Evolutionary conservation across 2,329 filamentous ascomycete genomes (phyloP).

Genomic region (Sporothrix curviconia): DNA sequence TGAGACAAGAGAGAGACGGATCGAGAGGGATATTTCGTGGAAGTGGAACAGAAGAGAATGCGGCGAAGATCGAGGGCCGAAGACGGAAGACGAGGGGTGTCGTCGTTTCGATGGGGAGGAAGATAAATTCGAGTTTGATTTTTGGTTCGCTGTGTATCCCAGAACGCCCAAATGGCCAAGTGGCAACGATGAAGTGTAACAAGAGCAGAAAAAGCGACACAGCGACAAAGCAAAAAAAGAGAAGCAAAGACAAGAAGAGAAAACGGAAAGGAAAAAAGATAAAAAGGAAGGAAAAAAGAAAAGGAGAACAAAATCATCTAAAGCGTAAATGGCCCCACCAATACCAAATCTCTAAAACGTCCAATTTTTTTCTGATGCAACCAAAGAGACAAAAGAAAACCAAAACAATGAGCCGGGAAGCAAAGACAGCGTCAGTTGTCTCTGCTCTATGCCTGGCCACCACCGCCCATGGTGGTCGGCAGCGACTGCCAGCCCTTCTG

Average conservation of each 20-base stretch:
- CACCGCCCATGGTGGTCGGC: slow-evolving; percentile 41
- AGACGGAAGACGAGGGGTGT: background rate
- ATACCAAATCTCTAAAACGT: too few relatives aligned
- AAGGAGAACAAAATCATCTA: too few relatives aligned
- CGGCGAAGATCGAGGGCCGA: background rate
- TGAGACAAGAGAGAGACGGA: background rate
- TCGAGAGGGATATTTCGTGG: background rate
- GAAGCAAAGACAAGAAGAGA: background rate
- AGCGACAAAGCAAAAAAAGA: background rate
- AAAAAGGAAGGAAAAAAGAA: too few relatives aligned
- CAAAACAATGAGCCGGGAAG: background rate
- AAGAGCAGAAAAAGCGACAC: background rate
- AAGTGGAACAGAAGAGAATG: background rate
- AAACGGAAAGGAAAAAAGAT: background rate
- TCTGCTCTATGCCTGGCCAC: background rate
- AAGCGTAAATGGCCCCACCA: too few relatives aligned
- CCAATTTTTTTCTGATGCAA: too few relatives aligned
- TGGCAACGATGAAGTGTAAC: background rate
- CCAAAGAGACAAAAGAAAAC: background rate
- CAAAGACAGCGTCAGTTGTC: background rate
- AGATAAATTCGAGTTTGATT: background rate
- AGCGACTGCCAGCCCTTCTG: slow-evolving; percentile 48
- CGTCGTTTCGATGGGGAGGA: background rate
- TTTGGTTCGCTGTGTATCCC: slow-evolving; percentile 11
- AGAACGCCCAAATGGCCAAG: slow-evolving; percentile 6